Evolutionary conservation across 352 stramenopile species (phyloP).

Genomic region (Pythium scleroteichum): DNA sequence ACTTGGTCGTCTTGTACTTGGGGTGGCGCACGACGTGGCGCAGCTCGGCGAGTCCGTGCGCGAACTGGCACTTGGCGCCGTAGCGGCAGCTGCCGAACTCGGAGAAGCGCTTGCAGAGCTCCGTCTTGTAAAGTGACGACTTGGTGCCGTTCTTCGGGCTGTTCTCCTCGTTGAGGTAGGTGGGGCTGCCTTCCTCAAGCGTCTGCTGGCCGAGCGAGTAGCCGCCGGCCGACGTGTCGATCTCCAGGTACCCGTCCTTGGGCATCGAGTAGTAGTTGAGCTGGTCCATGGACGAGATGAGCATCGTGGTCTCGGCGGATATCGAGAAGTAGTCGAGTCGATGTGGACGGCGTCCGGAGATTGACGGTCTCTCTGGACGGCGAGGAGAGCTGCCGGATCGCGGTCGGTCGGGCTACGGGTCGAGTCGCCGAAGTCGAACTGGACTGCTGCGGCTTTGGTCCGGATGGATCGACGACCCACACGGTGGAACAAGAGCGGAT

Average conservation of each 20-base stretch:
- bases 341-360: background rate
- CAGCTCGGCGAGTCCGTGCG: conserved; percentile 76
- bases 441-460: conserved; percentile 1
- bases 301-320: conserved; percentile 36
- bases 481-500: too few relatives aligned
- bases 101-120: conserved; percentile 86
- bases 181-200: conserved; percentile 35
- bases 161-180: conserved; percentile 79
- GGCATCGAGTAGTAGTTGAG: conserved; percentile 82
- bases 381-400: background rate
- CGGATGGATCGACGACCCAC: conserved; percentile 3
- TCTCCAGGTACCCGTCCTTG: conserved; percentile 72
- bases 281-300: conserved; percentile 83
- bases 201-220: conserved; percentile 25
- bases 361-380: background rate
- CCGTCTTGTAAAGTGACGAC: conserved; percentile 87
- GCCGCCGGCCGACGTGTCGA: conserved; percentile 45
- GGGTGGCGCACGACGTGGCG: conserved; percentile 85
- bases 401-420: background rate
- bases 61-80: conserved; percentile 89
- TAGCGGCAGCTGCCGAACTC: conserved; percentile 88
- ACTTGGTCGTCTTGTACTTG: conserved; percentile 93
- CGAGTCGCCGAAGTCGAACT: conserved; percentile 1
- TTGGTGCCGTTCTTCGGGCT: conserved; percentile 84
- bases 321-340: background rate